Evolutionary conservation across 495 filamentous ascomycete species (phyloP).

Genomic region (Aspergillus heteromorphus): DNA sequence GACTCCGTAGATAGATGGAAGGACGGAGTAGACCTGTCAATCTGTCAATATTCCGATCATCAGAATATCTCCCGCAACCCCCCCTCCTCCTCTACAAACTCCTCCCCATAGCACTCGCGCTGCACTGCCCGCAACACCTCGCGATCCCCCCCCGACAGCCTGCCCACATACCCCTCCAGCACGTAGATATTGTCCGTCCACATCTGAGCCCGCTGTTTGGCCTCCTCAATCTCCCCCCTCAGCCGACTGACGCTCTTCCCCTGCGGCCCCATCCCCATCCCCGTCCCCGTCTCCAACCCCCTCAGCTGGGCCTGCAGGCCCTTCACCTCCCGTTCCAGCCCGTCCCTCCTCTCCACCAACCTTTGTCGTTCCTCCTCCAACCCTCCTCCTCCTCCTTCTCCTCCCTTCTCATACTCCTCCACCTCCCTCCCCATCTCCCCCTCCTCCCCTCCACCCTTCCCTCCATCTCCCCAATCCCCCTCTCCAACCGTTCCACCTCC

Average conservation of each 20-base stretch:
- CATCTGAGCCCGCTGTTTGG: conserved; percentile 42
- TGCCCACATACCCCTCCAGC: conserved; percentile 56
- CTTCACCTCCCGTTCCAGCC: conserved; percentile 22
- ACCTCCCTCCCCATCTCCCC: conserved; percentile 16
- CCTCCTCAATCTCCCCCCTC: conserved; percentile 42
- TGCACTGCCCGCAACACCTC: conserved; percentile 47
- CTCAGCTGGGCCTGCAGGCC: conserved; percentile 19
- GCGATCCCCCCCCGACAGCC: conserved; percentile 46
- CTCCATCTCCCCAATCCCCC: conserved; percentile 15
- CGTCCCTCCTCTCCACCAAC: conserved; percentile 21
- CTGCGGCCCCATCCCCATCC: conserved; percentile 43
- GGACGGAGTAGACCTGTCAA: conserved; percentile 1
- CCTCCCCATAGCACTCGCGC: conserved; percentile 54
- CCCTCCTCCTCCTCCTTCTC: neutral
- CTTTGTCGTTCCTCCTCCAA: conserved; percentile 18
- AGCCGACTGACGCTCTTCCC: too few relatives aligned
- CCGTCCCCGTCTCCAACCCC: conserved; percentile 31
- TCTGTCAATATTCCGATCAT: neutral
- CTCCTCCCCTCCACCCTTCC: conserved; percentile 22
- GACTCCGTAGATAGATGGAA: neutral
- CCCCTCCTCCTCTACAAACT: conserved; percentile 59
- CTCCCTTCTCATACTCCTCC: conserved; percentile 13
- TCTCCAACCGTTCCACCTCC: conserved; percentile 50
- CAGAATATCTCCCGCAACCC: conserved; percentile 46
- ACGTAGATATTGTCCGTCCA: conserved; percentile 62